A percentile compares a stretch with the other conserved stretches of the same genome.
Conservation (phyloP, 345 rosid genomes). For the Nasturtium officinale region DNA sequence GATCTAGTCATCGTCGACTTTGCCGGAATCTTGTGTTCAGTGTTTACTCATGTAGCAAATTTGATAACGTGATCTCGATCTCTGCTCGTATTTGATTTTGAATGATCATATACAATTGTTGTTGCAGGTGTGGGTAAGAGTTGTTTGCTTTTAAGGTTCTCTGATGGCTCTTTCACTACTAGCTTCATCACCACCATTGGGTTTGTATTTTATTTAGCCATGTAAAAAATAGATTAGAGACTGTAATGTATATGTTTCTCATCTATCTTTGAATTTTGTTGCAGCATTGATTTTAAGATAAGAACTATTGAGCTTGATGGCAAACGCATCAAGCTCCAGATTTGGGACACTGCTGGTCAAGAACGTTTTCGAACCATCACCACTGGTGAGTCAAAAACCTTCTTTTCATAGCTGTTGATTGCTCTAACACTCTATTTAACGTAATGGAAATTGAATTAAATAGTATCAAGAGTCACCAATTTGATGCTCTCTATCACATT, state of each 20-base stretch:
- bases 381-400: conserved; percentile 60
- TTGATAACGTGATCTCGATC: conserved; percentile 4
- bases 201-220: conserved; percentile 46
- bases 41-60: not conserved
- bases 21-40: not conserved
- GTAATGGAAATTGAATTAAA: not conserved
- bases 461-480: not conserved
- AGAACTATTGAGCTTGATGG: conserved; percentile 83
- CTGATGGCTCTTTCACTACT: conserved; percentile 95
- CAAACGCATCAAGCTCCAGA: conserved; percentile 73
- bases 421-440: not conserved
- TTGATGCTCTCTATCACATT: not conserved
- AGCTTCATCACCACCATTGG: conserved; percentile 98
- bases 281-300: conserved; percentile 81
- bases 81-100: conserved; percentile 1
- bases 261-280: not conserved
- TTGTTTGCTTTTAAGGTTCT: conserved; percentile 91
- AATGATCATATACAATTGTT: not conserved
- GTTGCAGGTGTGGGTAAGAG: conserved; percentile 86
- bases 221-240: not conserved
- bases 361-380: conserved; percentile 88
- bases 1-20: conserved; percentile 2
- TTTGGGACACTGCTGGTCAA: conserved; percentile 89
- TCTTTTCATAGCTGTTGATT: conserved; percentile 2
- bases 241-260: conserved; percentile 5